Base-by-base conservation (phyloP, 495 filamentous ascomycete species). In the Podospora anserina region DNA sequence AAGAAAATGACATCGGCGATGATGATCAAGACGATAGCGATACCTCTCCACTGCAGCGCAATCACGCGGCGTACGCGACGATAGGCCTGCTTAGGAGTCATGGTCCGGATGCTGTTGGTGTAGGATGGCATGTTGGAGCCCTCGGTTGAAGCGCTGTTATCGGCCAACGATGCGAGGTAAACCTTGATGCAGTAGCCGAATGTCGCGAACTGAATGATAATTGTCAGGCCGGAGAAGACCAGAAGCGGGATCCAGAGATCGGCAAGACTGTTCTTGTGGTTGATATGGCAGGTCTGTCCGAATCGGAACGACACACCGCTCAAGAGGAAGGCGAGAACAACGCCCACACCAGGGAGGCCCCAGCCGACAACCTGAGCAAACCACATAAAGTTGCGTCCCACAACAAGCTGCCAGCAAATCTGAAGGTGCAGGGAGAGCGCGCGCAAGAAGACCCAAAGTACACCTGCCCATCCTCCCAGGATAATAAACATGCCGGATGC, bases 301-400 rank as follows among this genome's bases (percentile, higher is more conserved):
- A 97, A 97, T 65, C 95, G 87, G 79, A 92, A 98, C 1, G 94
- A 97, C 9, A 97, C 92, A 23, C 95, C 95, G 32, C 95, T 97
- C 62, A 97, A 80, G 39, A 91, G 82, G 67, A 98, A 84, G 69
- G 92, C 90, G 18, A 92, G 78, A 1, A 89, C 82, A 27, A 94
- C 83, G 57, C 91, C 89, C 27, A 92, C 75, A 34, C 87, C 84
- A 2, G 93, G 92, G 56, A 98, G 82, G 9, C 88, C 92, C 89
- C 94, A 96, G 68, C 96, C 95, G 58, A 87, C 80, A 7, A 86
- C 81, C 72, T 97, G 88, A 13, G 96, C 88, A 69, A 85, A 85
- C 86, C 91, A 93, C 88, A 97, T 97, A 79, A 97, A 97, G 69
- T 88, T 92, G 20, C 86, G 85, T 3, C 95, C 96, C 7, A 96